Base-by-base conservation (phyloP, 192 early-diverging fungal genomes). In the Linnemannia schmuckeri region DNA sequence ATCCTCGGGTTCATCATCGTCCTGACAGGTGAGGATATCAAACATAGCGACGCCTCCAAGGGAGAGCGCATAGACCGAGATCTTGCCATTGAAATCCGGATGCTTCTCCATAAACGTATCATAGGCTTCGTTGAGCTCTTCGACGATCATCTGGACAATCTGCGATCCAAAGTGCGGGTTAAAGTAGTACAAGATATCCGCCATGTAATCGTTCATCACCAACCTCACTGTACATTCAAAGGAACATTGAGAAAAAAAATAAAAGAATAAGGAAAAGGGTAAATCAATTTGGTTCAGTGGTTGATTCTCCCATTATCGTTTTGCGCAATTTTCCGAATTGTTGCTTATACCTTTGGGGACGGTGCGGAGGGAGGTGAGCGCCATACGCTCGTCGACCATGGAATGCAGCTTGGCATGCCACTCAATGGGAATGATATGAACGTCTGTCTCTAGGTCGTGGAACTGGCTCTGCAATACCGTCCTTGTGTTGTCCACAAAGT, bases 41-140 rank as follows among this genome's bases (percentile, higher is more conserved):
- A 90, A 96, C 73, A 91, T 92, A 44, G 94, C 90, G 2, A 96
- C 82, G 12, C 95, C 95, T 33, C 95, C 95, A 38, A 96, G 74
- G 22, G 95, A 96, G 49, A 95, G 91, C 10, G 93, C 94, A 44
- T 94, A 89, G 10, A 96, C 83, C 35, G 85, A 88, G 44, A 95
- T 85, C 33, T 91, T 88, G 9, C 95, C 95, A 55, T 88, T 86
- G 76, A 96, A 96, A 24, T 88, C 81, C 4, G 95, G 93, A 77
- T 96, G 88, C 27, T 82, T 83, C 24, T 74, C 81, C 68, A 92
- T 73, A 63, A 95, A 95, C 24, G 84, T 79, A 3, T 81, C 70
- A 73, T 95, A 95, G 0, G 93, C 91, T 9, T 82, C 79, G 77
- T 94, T 95, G 38, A 91, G 87, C 72, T 94, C 91, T 12, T 77